Evolutionary conservation across 805 yeast species (phyloP).

Genomic region (Ogataea pilisensis): DNA sequence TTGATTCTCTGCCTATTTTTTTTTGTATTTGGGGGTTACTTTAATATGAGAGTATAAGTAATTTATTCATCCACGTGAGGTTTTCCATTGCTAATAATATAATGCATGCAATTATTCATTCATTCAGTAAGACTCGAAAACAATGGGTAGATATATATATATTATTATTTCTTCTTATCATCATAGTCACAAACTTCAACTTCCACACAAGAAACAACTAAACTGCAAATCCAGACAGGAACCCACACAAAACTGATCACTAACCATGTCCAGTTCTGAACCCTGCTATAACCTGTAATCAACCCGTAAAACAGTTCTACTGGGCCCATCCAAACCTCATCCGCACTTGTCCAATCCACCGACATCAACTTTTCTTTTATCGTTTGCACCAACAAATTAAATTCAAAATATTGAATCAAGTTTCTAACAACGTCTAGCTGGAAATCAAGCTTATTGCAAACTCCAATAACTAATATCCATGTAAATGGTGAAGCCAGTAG

Average conservation of each 20-base stretch:
- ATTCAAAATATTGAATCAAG: constrained; percentile 27
- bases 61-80: too few relatives aligned
- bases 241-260: constrained; percentile 72
- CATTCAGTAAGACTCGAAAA: too few relatives aligned
- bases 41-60: too few relatives aligned
- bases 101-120: too few relatives aligned
- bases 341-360: constrained; percentile 9
- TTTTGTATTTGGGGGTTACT: too few relatives aligned
- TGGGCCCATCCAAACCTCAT: constrained; percentile 30
- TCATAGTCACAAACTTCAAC: constrained; percentile 11
- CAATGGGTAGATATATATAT: too few relatives aligned
- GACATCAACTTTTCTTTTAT: constrained; percentile 14
- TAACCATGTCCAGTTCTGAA: constrained; percentile 85
- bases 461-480: constrained; percentile 26
- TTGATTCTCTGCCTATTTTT: too few relatives aligned
- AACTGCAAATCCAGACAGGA: constrained; percentile 64
- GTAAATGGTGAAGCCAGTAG: constrained; percentile 30
- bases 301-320: constrained; percentile 47
- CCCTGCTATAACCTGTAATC: constrained; percentile 57
- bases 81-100: too few relatives aligned
- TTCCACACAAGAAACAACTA: constrained; percentile 23
- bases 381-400: constrained; percentile 15
- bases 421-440: constrained; percentile 28
- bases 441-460: constrained; percentile 18
- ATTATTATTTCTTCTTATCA: too few relatives aligned